Evolutionary conservation across 139 green algal genomes (phyloP).

Genomic region (Chlorella sp.): DNA sequence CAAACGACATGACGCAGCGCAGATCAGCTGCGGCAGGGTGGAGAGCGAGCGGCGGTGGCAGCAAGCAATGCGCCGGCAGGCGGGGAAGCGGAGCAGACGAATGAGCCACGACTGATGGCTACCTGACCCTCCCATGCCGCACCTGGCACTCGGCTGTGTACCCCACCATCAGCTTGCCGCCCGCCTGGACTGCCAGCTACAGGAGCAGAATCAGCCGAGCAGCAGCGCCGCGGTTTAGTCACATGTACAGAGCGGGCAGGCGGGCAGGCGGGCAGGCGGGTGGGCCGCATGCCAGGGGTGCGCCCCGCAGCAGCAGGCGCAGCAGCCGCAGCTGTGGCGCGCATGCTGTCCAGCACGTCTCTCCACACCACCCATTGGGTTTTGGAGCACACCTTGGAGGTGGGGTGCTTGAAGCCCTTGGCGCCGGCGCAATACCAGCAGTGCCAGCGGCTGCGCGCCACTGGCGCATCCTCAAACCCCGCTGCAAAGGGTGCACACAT

Average conservation of each 20-base stretch:
- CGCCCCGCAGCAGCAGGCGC: not conserved
- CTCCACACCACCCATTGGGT: too few relatives aligned
- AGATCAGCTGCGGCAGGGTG: not conserved
- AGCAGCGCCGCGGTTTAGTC: too few relatives aligned
- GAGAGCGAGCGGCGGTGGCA: not conserved
- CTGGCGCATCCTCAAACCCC: not conserved
- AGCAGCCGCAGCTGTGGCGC: not conserved
- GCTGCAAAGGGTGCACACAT: not conserved
- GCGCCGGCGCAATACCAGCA: conserved; percentile 22
- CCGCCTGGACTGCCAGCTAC: not conserved
- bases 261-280: not conserved
- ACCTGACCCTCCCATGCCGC: not conserved
- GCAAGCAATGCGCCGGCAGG: too few relatives aligned
- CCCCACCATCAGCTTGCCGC: conserved; percentile 8
- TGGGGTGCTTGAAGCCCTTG: not conserved
- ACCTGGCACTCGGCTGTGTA: conserved; percentile 21
- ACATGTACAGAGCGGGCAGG: not conserved
- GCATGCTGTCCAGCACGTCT: too few relatives aligned
- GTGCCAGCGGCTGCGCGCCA: not conserved
- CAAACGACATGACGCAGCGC: not conserved
- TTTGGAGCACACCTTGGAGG: not conserved
- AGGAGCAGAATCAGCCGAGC: too few relatives aligned
- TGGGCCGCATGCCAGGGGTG: not conserved
- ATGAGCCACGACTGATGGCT: too few relatives aligned
- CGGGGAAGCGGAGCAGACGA: not conserved